These are phyloP conservation scores for Betula pendula DNA, from an alignment of 306 rosid species.

Conservation along the genomic window DNA sequence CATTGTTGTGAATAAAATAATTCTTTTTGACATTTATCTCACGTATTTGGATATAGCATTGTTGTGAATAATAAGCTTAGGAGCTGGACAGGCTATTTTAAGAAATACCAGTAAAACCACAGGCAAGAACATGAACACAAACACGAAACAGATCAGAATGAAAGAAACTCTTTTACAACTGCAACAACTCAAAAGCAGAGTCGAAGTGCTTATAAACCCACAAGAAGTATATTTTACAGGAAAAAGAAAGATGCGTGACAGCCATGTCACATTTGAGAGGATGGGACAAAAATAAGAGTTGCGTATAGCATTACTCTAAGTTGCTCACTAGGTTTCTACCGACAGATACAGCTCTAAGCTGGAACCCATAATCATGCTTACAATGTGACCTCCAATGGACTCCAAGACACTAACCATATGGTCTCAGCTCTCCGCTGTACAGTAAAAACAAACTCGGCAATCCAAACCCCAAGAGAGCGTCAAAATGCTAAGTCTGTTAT, in stretches of 20 bases:
- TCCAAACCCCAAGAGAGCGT: slow-evolving; percentile 6
- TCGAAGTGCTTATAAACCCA: background rate
- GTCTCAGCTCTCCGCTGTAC: slow-evolving; percentile 2
- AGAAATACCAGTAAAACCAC: no score
- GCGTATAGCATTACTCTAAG: no score
- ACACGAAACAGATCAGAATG: background rate
- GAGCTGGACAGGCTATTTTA: no score
- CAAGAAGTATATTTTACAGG: background rate
- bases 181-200: background rate
- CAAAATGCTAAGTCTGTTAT: background rate
- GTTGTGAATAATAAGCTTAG: no score
- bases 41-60: no score
- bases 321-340: background rate
- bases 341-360: background rate
- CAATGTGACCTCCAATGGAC: background rate
- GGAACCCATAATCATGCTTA: background rate
- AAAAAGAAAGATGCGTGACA: background rate
- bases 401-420: slow-evolving; percentile 1
- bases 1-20: no score
- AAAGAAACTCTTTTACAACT: background rate
- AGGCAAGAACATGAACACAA: background rate
- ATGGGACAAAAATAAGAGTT: no score
- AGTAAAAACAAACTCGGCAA: background rate
- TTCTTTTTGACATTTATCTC: no score
- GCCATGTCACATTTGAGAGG: no score